Evolutionary conservation across 2,329 filamentous ascomycete genomes (phyloP), one percentile per base, ranked within the genome.

Genomic region (Venturia carpophila): DNA sequence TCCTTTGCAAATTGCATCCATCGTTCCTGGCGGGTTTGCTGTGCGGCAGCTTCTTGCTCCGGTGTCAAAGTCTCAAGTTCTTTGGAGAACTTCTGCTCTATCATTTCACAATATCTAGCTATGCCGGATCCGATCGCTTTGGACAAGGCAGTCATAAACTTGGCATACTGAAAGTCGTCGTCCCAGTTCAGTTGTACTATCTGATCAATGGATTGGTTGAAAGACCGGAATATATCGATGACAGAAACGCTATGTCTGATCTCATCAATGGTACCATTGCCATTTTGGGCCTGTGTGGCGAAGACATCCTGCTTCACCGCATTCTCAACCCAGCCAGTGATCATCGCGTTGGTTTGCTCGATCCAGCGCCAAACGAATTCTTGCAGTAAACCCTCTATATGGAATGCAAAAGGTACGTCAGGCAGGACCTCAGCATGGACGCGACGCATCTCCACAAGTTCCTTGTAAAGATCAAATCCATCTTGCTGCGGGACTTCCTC

Each of bases 361-460:
- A 99, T 91, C 92, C 92, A 99, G 66, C 91, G 87, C 92, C 92
- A 97, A 6, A 97, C 94, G 74, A 97, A 99, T 43, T 90, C 88
- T 67, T 92, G 89, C 21, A 99, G 81, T 19, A 96, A 79, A 52
- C 87, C 85, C 75, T 99, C 94, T 55, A 99, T 84, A 69, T 92
- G 87, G 74, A 97, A 97, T 5, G 87, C 87, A 74, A 97, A 99
- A 0, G 86, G 84, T 34, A 41, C 66, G 6, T 41, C 42, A 19
- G 65, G 66, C 39, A 67, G 37, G 2, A 60, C 64, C 13, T 62
- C 49, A 7, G 58, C 82, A 74, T 97, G 92, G 34, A 96, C 91
- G 42, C 84, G 82, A 39, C 94, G 88, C 67, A 97, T 91, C 69
- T 90, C 88, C 24, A 93, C 87, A 65, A 99, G 80, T 71, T 96